Evolutionary conservation across 2,329 filamentous ascomycete genomes (phyloP), one percentile per base, ranked within the genome.

Genomic region (Phyllosticta capitalensis): DNA sequence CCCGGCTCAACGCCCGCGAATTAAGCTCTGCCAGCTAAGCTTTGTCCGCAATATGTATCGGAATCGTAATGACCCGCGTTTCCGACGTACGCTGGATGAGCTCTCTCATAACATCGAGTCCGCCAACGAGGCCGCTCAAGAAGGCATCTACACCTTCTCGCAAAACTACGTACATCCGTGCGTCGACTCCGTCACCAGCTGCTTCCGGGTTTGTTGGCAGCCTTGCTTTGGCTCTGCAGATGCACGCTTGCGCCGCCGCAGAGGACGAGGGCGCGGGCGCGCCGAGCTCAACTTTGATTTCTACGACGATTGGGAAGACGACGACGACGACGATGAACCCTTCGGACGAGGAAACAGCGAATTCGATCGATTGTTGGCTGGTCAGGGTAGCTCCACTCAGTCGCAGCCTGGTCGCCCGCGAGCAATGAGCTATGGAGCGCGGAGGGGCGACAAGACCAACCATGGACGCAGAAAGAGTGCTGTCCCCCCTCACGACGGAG

Each of bases 251-350:
- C 84, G 89, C 60, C 79, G 86, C 62, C 85, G 90, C 67, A 82
- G 87, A 38, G 75, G 74, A 19, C 74, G 79, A 21, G 74, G 76
- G 59, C 71, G 78, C 62, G 84, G 83, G 2, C 74, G 84, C 56
- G 88, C 91, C 26, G 92, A 96, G 74, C 83, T 88, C 67, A 92
- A 84, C 68, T 97, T 97, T 71, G 92, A 96, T 72, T 97, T 97
- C 72, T 97, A 97, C 76, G 92, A 96, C 73, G 92, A 96, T 73
- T 97, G 92, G 92, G 90, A 96, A 62, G 81, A 84, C 58, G 81
- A 84, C 28, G 81, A 82, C 55, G 78, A 77, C 33, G 81, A 84
- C 48, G 81, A 85, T 0, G 38, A 45, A 19, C 72, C 92, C 54
- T 76, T 92, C 56, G 86, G 84, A 52, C 95, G 90, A 89, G 86